These are phyloP conservation scores for Penicillium steckii DNA, from an alignment of 495 filamentous ascomycete species.

Conservation along the genomic window DNA sequence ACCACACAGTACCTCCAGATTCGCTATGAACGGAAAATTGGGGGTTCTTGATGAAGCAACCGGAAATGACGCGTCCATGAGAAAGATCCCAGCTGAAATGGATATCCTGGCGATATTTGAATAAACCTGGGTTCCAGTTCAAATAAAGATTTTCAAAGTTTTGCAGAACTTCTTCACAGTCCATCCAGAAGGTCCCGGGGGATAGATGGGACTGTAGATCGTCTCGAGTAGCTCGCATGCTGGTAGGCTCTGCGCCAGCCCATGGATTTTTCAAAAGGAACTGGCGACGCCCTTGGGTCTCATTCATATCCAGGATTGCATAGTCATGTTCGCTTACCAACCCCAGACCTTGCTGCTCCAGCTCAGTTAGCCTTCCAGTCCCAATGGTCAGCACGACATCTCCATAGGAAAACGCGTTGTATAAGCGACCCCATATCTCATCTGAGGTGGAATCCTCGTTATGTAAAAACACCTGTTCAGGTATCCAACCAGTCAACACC, in stretches of 20 bases:
- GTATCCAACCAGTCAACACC: constrained; percentile 92
- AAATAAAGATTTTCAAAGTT: constrained; percentile 94
- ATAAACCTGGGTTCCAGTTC: constrained; percentile 93
- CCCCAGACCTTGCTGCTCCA: constrained; percentile 76
- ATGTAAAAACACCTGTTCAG: constrained; percentile 90
- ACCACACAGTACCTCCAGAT: constrained; percentile 66
- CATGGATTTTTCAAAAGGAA: constrained; percentile 95
- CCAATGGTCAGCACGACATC: constrained; percentile 89
- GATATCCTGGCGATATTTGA: constrained; percentile 75
- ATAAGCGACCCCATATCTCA: constrained; percentile 76
- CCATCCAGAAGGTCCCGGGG: constrained; percentile 90
- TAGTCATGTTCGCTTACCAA: constrained; percentile 92
- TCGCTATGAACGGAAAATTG: constrained; percentile 71
- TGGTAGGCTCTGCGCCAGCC: constrained; percentile 61
- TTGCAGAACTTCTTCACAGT: constrained; percentile 76
- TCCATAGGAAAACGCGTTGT: constrained; percentile 68
- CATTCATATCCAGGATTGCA: constrained; percentile 79
- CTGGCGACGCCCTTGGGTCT: constrained; percentile 57
- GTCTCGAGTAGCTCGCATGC: background rate
- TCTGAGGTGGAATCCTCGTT: constrained; percentile 73
- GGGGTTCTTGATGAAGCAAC: constrained; percentile 74
- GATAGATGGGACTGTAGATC: constrained; percentile 24
- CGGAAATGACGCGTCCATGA: constrained; percentile 48
- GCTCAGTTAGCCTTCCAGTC: constrained; percentile 72
- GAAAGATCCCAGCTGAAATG: constrained; percentile 87